Base-by-base conservation (phyloP, 2,329 filamentous ascomycete species). In the Fusarium dimerum region DNA sequence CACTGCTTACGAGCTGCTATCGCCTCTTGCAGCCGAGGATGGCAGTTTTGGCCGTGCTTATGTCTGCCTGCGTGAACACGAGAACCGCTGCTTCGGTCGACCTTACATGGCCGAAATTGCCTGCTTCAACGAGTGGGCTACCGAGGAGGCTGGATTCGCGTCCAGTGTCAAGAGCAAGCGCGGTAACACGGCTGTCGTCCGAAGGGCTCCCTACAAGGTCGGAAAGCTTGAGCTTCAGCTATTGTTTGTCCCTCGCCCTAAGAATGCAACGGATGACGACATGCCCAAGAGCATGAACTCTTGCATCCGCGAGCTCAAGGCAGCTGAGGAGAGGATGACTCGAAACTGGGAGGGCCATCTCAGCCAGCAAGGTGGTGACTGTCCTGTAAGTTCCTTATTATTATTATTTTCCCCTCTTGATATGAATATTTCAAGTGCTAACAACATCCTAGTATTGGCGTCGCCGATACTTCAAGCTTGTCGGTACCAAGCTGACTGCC, bases 251-350 rank as follows among this genome's bases (percentile, higher is more conserved):
- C 94, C 94, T 1, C 91, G 92, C 64, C 93, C 94, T 5, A 93
- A 90, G 77, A 89, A 88, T 42, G 81, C 86, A 30, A 86, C 85
- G 45, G 94, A 97, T 59, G 92, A 97, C 15, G 93, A 97, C 62
- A 97, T 99, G 91, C 94, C 94, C 49, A 97, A 97, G 85, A 97
- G 92, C 77, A 96, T 99, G 92, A 96, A 94, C 73, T 89, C 90
- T 41, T 96, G 92, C 71, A 89, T 97, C 63, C 84, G 94, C 16
- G 94, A 97, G 76, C 86, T 99, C 75, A 90, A 89, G 73, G 90
- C 93, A 47, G 92, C 93, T 2, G 92, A 96, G 70, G 88, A 89
- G 69, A 82, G 89, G 56, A 83, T 89, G 56, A 81, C 87, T 45
- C 85, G 88, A 56, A 88, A 85, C 63, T 96, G 84, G 79, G 93